Percentiles rank a stretch among this genome's conserved stretches.
Conservation (phyloP, 2,329 filamentous ascomycete species). For the Hymenoscyphus occultus region DNA sequence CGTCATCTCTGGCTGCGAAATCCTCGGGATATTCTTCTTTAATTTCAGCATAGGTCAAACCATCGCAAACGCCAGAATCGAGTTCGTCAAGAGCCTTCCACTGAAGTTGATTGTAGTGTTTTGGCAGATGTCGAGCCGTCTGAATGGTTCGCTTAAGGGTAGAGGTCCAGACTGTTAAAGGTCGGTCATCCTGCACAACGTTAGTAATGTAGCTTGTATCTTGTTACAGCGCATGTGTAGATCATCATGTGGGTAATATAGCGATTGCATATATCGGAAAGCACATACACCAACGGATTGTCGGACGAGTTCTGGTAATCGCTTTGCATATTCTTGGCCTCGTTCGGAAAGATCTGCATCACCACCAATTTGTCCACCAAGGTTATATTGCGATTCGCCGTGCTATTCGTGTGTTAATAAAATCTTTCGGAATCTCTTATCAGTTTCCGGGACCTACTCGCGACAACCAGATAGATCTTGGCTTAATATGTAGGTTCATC, state of each 20-base stretch:
- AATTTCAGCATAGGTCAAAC: constrained; percentile 84
- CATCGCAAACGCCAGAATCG: constrained; percentile 93
- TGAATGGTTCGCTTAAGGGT: constrained; percentile 83
- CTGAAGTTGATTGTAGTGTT: constrained; percentile 86
- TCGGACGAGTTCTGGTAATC: constrained; percentile 78
- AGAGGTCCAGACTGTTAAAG: constrained; percentile 72
- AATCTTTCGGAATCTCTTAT: neutral
- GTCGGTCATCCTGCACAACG: constrained; percentile 48
- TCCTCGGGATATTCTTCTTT: constrained; percentile 89
- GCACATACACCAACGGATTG: constrained; percentile 77
- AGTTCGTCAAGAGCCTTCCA: constrained; percentile 99
- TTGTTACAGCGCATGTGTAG: constrained; percentile 4
- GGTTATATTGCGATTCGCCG: constrained; percentile 90
- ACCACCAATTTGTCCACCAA: constrained; percentile 87
- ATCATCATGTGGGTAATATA: neutral
- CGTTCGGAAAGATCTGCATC: constrained; percentile 84
- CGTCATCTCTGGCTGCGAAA: constrained; percentile 90
- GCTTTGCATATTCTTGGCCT: constrained; percentile 81
- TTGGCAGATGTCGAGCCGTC: constrained; percentile 78
- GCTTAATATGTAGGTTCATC: constrained; percentile 97
- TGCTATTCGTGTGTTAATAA: constrained; percentile 54
- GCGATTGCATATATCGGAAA: constrained; percentile 16
- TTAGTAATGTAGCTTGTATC: constrained; percentile 5
- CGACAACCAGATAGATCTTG: constrained; percentile 93
- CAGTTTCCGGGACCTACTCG: constrained; percentile 55